These are phyloP conservation scores for Penicillium sp. DNA, from an alignment of 2,329 filamentous ascomycete species.

Conservation along the genomic window DNA sequence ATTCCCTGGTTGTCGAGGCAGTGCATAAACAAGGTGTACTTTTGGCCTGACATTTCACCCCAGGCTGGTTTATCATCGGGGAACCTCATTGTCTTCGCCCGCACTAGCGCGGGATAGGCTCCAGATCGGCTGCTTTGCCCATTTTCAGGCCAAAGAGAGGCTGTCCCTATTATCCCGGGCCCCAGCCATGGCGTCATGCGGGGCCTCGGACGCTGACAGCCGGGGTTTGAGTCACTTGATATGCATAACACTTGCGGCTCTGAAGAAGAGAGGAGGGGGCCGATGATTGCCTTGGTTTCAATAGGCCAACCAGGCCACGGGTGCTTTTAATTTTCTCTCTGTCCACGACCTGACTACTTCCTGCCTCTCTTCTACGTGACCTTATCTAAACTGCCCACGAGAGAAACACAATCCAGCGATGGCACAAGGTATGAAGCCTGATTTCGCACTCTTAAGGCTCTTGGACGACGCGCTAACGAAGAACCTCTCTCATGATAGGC, in stretches of 20 bases:
- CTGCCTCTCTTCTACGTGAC: neutral
- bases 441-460: neutral
- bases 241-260: constrained; percentile 29
- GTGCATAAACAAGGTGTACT: constrained; percentile 18
- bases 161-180: neutral
- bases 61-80: constrained; percentile 12
- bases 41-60: constrained; percentile 4
- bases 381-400: neutral
- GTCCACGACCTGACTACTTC: neutral
- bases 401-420: constrained; percentile 14
- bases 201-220: constrained; percentile 20
- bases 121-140: constrained; percentile 23
- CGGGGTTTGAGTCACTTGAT: constrained; percentile 29
- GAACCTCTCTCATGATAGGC: constrained; percentile 9
- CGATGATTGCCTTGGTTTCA: neutral
- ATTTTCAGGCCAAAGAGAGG: constrained; percentile 18
- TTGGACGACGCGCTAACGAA: constrained; percentile 4
- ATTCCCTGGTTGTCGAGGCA: constrained; percentile 21
- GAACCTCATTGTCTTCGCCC: constrained; percentile 10
- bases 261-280: neutral
- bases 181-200: constrained; percentile 27
- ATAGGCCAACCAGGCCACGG: constrained; percentile 4
- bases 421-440: constrained; percentile 21
- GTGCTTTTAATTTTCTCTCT: constrained; percentile 7
- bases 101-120: constrained; percentile 15